These are phyloP conservation scores for Cryptococcus maquisensis DNA, from an alignment of 1,284 basidiomycete species.

Conservation along the genomic window DNA sequence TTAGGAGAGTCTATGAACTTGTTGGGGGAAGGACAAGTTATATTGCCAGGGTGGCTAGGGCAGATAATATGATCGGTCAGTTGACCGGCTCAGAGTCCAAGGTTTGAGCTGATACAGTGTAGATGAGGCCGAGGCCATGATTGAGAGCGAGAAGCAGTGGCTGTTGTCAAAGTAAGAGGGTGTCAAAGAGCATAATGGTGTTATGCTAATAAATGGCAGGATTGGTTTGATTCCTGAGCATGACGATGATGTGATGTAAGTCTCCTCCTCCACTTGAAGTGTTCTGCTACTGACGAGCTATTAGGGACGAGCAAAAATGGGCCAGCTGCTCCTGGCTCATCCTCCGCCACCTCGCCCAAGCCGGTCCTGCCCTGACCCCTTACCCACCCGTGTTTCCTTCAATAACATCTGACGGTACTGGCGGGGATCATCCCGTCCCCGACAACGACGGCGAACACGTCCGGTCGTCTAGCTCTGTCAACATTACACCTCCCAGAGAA, in stretches of 20 bases:
- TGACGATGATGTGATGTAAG: conserved; percentile 75
- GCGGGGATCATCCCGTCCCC: background rate
- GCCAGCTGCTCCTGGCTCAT: conserved; percentile 45
- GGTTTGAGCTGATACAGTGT: background rate
- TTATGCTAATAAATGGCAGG: conserved; percentile 19
- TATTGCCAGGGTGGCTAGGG: conserved; percentile 61
- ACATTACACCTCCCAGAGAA: conserved; percentile 13
- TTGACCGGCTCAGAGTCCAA: background rate
- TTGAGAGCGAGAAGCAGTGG: conserved; percentile 71
- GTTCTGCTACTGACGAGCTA: background rate
- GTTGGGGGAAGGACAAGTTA: conserved; percentile 75
- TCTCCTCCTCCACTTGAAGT: background rate
- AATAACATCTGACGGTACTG: background rate
- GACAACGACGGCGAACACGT: background rate
- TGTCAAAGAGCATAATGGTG: background rate
- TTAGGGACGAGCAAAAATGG: conserved; percentile 65
- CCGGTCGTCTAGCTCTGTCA: conserved; percentile 11
- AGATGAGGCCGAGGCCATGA: conserved; percentile 60
- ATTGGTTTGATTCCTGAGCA: conserved; percentile 66
- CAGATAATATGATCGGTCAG: conserved; percentile 57
- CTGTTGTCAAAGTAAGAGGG: conserved; percentile 55
- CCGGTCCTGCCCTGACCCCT: conserved; percentile 10
- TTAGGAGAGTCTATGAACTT: conserved; percentile 57
- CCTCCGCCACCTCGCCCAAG: conserved; percentile 34
- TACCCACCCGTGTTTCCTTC: conserved; percentile 2